A percentile compares a stretch with the other conserved stretches of the same genome.
Conservation (phyloP, 75 land plant species). For the Chamaecyparis obtusa region DNA sequence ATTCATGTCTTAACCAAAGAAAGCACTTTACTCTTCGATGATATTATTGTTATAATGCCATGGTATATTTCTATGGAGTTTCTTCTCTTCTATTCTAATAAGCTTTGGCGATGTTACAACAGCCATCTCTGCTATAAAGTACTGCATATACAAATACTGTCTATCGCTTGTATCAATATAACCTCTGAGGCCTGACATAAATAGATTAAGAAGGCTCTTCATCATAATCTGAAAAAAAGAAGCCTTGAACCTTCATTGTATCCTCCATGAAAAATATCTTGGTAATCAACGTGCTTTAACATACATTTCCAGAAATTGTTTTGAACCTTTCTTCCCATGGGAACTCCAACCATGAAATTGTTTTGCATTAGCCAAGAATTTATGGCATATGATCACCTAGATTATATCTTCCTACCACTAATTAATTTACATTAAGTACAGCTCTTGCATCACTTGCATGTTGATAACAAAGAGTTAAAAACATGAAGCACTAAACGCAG, state of each 20-base stretch:
- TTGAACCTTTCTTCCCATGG: not conserved
- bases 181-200: not conserved
- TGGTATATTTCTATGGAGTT: too few relatives aligned
- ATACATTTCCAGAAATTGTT: not conserved
- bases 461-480: constrained; percentile 76
- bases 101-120: too few relatives aligned
- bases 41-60: too few relatives aligned
- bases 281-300: not conserved
- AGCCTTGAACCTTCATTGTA: not conserved
- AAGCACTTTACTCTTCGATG: not conserved
- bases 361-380: not conserved
- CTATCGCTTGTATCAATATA: not conserved
- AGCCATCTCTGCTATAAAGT: not conserved
- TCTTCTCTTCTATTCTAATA: too few relatives aligned
- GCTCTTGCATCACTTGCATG: constrained; percentile 57
- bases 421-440: constrained; percentile 1
- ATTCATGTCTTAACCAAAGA: not conserved
- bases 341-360: not conserved
- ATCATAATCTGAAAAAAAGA: not conserved
- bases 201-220: not conserved
- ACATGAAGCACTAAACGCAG: constrained; percentile 81
- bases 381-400: not conserved
- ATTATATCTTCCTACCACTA: not conserved
- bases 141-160: constrained; percentile 1
- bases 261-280: not conserved